Percentiles rank a stretch among this genome's conserved stretches.
phyloP scores from a whole-genome alignment of 192 early-diverging fungal species.

The Umbelopsis ramanniana region DNA sequence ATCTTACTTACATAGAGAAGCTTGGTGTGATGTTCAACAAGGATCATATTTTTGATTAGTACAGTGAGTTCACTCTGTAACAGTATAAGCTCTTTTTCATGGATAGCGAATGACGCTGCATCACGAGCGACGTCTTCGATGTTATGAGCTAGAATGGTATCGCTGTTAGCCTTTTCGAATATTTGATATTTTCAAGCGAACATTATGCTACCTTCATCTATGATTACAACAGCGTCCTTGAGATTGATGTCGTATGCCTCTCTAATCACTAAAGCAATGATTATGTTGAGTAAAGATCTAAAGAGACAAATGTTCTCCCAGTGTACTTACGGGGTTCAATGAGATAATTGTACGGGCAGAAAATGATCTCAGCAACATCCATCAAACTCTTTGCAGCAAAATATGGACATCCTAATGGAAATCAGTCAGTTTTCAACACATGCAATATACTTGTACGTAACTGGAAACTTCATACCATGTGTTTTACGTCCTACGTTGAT shows the following conservation, averaged over 20 bases:
- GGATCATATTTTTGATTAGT: slow-evolving; percentile 26
- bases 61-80: slow-evolving; percentile 41
- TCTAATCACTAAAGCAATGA: slow-evolving; percentile 44
- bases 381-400: slow-evolving; percentile 53
- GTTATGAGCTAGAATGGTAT: slow-evolving; percentile 50
- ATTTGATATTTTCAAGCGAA: background rate
- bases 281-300: background rate
- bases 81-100: slow-evolving; percentile 37
- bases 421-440: background rate
- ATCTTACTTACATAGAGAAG: slow-evolving; percentile 30
- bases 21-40: slow-evolving; percentile 28
- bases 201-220: slow-evolving; percentile 54
- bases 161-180: background rate
- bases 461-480: background rate
- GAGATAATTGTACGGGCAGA: slow-evolving; percentile 72
- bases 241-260: slow-evolving; percentile 52
- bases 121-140: slow-evolving; percentile 62
- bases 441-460: background rate
- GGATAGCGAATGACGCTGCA: slow-evolving; percentile 54
- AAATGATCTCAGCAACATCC: slow-evolving; percentile 55
- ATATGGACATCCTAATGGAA: slow-evolving; percentile 55
- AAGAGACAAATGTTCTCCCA: background rate
- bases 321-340: slow-evolving; percentile 55
- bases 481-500: slow-evolving; percentile 39
- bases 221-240: slow-evolving; percentile 51